Evolutionary conservation across 768 basidiomycete species (phyloP), one percentile per base, ranked within the genome.

Genomic region (Artomyces pyxidatus): DNA sequence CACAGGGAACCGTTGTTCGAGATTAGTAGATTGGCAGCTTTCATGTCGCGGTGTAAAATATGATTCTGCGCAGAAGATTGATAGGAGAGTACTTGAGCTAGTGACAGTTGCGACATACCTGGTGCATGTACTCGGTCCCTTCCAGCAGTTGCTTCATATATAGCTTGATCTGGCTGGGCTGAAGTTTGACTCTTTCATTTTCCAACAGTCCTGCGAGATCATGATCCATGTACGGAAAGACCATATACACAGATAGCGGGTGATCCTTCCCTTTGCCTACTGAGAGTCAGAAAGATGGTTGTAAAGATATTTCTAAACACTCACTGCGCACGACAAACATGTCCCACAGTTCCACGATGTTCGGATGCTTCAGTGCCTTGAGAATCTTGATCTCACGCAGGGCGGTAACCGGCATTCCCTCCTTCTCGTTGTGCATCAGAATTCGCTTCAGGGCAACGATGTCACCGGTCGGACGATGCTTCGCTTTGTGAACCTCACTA

Each of bases 211-310:
- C 96, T 2, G 95, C 92, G 10, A 99, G 79, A 67, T 99, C 96
- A 60, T 99, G 95, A 60, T 98, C 96, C 96, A 98, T 98, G 68
- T 97, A 99, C 0, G 96, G 96, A 61, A 98, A 99, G 37, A 97
- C 95, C 92, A 98, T 96, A 68, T 89, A 96, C 12, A 97, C 89
- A 4, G 88, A 89, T 47, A 90, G 69, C 22, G 85, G 81, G 11
- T 65, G 62, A 40, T 83, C 81, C 53, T 78, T 80, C 10, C 75
- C 77, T 50, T 73, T 84, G 61, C 84, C 83, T 84, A 53, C 38
- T 17, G 35, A 22, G 46, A 45, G 41, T 47, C 32, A 58, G 12
- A 22, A 30, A 37, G 38, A 39, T 32, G 43, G 27, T 30, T 41
- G 39, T 19, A 3, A 46, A 26, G 27, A 47, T 39, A 37, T 47